phyloP scores from a whole-genome alignment of 495 filamentous ascomycete species.

The Aspergillus biplanus region DNA sequence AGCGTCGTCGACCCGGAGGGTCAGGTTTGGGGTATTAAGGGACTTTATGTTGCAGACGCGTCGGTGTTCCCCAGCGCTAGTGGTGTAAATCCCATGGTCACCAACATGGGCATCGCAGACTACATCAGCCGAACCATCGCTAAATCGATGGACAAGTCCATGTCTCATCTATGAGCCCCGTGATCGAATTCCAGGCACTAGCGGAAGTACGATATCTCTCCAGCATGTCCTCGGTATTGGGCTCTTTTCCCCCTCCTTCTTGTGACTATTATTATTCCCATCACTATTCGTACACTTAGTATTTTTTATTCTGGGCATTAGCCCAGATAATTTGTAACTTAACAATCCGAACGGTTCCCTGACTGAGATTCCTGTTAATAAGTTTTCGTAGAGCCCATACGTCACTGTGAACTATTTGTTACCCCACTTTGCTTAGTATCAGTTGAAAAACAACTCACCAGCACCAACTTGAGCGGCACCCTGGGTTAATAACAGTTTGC shows the following conservation, averaged over 20 bases:
- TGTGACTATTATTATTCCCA: not conserved
- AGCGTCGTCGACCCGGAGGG: constrained; percentile 79
- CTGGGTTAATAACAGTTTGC: not conserved
- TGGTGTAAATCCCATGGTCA: constrained; percentile 94
- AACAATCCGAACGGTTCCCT: no score
- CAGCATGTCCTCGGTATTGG: not conserved
- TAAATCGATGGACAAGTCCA: constrained; percentile 29
- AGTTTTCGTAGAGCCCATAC: no score
- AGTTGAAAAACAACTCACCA: no score
- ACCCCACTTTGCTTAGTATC: no score
- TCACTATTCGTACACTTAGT: no score
- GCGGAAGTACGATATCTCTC: not conserved
- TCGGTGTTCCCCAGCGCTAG: constrained; percentile 89
- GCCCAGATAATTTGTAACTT: no score
- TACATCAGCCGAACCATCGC: constrained; percentile 46
- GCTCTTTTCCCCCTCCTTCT: not conserved
- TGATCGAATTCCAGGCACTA: no score
- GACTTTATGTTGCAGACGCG: constrained; percentile 80
- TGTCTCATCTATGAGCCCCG: constrained; percentile 17
- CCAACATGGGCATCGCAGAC: constrained; percentile 79
- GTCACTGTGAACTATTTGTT: no score
- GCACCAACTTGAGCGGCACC: no score
- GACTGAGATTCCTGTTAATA: no score
- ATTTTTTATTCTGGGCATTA: no score
- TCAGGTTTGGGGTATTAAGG: constrained; percentile 74